Evolutionary conservation across 1,139 yeast species (phyloP), one percentile per base, ranked within the genome.

Genomic region (Ashbya aceris): DNA sequence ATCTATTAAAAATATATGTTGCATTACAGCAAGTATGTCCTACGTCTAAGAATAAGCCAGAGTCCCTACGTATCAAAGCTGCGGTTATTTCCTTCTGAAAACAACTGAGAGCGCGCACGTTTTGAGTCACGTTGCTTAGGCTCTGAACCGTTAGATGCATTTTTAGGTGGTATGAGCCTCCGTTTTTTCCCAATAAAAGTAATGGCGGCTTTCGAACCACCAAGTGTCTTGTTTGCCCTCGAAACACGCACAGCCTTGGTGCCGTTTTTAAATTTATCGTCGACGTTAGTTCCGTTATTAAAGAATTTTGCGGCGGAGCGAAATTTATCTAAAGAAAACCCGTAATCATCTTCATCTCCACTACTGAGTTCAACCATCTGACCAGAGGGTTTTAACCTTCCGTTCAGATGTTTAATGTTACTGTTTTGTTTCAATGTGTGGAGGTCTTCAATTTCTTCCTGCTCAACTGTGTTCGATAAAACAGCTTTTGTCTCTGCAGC

Each of bases 161-260:
- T 29, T 36, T 54, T 50, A 2, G 61, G 60, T 3, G 61, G 56
- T 23, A 49, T 53, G 6, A 61, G 47, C 39, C 55, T 58, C 37
- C 64, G 50, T 14, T 56, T 57, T 33, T 56, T 67, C 42, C 72
- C 74, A 59, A 77, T 58, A 44, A 69, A 76, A 17, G 81, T 74
- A 45, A 79, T 72, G 2, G 84, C 75, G 0, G 83, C 77, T 49
- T 70, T 74, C 2, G 77, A 68, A 5, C 81, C 77, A 2, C 77
- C 68, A 1, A 77, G 80, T 13, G 71, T 71, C 52, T 70, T 77
- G 51, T 76, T 75, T 33, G 73, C 72, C 38, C 73, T 76, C 39
- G 77, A 71, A 9, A 76, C 64, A 0, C 76, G 75, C 32, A 79
- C 83, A 2, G 80, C 79, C 31, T 74, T 67, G 38, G 59, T 66